A percentile compares a stretch with the other conserved stretches of the same genome.
Conservation (phyloP, 768 basidiomycete species). For the Filobasidium wieringae region DNA sequence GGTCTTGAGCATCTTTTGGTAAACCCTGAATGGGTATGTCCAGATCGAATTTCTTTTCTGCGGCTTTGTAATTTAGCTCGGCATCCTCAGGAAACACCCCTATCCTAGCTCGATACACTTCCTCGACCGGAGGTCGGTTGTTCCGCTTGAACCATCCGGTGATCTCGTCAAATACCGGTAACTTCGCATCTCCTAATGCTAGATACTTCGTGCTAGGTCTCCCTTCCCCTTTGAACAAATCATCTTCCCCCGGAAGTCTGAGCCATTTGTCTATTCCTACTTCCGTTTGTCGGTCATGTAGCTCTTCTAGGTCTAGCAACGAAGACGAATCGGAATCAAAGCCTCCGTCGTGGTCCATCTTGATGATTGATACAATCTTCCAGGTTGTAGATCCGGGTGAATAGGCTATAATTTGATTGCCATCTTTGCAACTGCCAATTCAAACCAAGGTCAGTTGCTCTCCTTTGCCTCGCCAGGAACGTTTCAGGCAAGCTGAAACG, state of each 20-base stretch:
- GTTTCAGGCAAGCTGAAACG: too few relatives aligned
- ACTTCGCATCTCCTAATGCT: neutral
- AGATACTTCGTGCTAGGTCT: constrained; percentile 4
- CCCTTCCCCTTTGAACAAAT: neutral
- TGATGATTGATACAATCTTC: too few relatives aligned
- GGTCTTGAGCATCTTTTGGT: neutral
- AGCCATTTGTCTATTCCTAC: neutral
- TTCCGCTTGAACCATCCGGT: constrained; percentile 5
- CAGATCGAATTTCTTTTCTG: neutral
- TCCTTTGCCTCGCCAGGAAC: too few relatives aligned
- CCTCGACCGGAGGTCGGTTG: constrained; percentile 1
- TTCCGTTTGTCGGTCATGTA: neutral
- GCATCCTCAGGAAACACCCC: constrained; percentile 10
- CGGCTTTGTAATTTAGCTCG: constrained; percentile 1
- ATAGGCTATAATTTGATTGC: too few relatives aligned
- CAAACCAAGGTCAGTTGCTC: too few relatives aligned
- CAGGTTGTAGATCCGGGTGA: too few relatives aligned
- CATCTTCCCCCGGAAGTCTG: neutral
- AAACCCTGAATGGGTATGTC: neutral
- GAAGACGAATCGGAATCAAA: too few relatives aligned
- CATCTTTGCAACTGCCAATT: too few relatives aligned
- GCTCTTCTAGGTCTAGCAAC: too few relatives aligned
- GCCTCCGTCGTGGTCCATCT: too few relatives aligned
- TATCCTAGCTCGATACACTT: neutral
- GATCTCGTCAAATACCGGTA: constrained; percentile 10